Evolutionary conservation across 345 rosid genomes (phyloP).

Genomic region (Acer negundo): DNA sequence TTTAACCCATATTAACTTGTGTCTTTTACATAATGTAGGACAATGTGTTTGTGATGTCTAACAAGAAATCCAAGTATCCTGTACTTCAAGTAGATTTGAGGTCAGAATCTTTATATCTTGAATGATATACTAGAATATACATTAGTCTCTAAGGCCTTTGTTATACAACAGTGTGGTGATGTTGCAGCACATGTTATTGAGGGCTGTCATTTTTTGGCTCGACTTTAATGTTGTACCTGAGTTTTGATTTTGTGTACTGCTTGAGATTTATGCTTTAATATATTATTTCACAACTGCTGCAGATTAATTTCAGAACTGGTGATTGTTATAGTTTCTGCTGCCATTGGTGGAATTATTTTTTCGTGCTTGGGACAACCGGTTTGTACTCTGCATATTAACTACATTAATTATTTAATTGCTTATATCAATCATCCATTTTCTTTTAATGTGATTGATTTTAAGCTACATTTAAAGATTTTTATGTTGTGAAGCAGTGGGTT

Average conservation of each 20-base stretch:
- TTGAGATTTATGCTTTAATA: conserved; percentile 27
- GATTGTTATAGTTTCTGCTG: conserved; percentile 96
- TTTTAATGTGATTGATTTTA: conserved; percentile 1
- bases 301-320: conserved; percentile 98
- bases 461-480: conserved; percentile 20
- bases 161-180: neutral
- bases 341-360: conserved; percentile 93
- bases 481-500: conserved; percentile 3
- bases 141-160: neutral
- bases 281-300: conserved; percentile 27
- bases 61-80: conserved; percentile 97
- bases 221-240: conserved; percentile 1
- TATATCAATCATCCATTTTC: neutral
- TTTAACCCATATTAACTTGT: conserved; percentile 16
- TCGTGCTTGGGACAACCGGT: conserved; percentile 99
- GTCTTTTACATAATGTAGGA: conserved; percentile 51
- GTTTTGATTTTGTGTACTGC: conserved; percentile 16
- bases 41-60: conserved; percentile 95
- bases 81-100: conserved; percentile 98
- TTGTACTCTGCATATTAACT: conserved; percentile 33
- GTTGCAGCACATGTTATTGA: neutral
- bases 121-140: neutral
- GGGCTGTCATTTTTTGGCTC: neutral
- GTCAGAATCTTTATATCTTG: conserved; percentile 32
- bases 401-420: conserved; percentile 24